phyloP scores from a whole-genome alignment of 345 rosid species.

The Populus pruinosa region DNA sequence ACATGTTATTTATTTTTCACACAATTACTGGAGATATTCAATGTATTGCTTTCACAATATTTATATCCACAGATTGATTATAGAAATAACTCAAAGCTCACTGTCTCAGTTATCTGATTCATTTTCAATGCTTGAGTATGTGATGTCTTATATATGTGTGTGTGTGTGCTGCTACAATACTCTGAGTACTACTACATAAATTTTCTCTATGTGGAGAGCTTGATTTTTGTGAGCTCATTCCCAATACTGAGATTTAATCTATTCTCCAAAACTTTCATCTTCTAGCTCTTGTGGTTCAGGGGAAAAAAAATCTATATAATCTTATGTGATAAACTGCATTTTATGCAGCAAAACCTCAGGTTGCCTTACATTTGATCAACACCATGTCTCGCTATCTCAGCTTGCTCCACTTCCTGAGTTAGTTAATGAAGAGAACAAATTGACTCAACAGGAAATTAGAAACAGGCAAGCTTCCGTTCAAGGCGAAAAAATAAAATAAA shows the following conservation, averaged over 20 bases:
- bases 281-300: neutral
- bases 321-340: neutral
- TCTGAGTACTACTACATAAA: neutral
- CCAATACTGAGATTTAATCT: neutral
- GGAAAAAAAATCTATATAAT: neutral
- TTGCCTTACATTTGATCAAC: neutral
- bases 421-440: neutral
- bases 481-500: neutral
- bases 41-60: slow-evolving; percentile 12
- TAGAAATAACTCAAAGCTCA: neutral
- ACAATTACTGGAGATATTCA: slow-evolving; percentile 18
- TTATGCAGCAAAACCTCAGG: neutral
- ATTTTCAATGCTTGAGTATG: neutral
- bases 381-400: neutral
- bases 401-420: neutral
- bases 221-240: neutral
- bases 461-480: neutral
- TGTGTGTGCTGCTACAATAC: neutral
- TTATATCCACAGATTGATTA: neutral
- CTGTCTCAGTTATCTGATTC: neutral
- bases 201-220: neutral
- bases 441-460: neutral
- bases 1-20: slow-evolving; percentile 11
- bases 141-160: neutral
- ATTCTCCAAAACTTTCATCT: neutral